Evolutionary conservation across 1,284 basidiomycete species (phyloP).

Genomic region (Ustilago tritici): DNA sequence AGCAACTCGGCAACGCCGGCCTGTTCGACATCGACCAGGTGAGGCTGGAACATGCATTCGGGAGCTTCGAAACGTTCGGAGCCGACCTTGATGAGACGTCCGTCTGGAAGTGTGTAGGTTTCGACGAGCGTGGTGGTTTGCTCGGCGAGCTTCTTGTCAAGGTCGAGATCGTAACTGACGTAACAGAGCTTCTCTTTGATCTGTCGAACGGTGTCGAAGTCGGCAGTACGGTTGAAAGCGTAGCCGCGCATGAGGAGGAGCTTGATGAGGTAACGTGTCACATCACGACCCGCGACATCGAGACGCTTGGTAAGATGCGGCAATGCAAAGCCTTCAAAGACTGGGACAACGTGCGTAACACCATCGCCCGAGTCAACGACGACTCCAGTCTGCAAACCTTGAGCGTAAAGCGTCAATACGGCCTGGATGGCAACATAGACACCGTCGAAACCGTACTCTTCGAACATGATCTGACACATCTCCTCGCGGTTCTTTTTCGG

Average conservation of each 20-base stretch:
- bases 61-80: constrained; percentile 99
- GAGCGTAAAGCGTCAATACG: constrained; percentile 95
- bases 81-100: constrained; percentile 95
- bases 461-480: constrained; percentile 99
- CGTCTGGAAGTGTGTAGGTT: constrained; percentile 97
- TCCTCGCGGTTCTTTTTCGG: constrained; percentile 90
- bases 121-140: constrained; percentile 97
- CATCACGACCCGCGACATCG: constrained; percentile 97
- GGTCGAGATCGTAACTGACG: constrained; percentile 92
- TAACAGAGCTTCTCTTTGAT: constrained; percentile 99
- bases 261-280: constrained; percentile 98
- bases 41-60: constrained; percentile 99
- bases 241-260: constrained; percentile 97
- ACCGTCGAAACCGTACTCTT: constrained; percentile 95
- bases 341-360: constrained; percentile 98
- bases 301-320: constrained; percentile 89
- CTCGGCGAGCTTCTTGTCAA: constrained; percentile 91
- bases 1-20: constrained; percentile 97
- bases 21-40: constrained; percentile 96
- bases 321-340: constrained; percentile 95
- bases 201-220: constrained; percentile 97
- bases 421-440: constrained; percentile 99
- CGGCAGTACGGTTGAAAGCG: constrained; percentile 98
- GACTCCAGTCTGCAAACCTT: constrained; percentile 96
- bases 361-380: constrained; percentile 99